Evolutionary conservation across 805 yeast species (phyloP).

Genomic region (Teunomyces funiuensis): DNA sequence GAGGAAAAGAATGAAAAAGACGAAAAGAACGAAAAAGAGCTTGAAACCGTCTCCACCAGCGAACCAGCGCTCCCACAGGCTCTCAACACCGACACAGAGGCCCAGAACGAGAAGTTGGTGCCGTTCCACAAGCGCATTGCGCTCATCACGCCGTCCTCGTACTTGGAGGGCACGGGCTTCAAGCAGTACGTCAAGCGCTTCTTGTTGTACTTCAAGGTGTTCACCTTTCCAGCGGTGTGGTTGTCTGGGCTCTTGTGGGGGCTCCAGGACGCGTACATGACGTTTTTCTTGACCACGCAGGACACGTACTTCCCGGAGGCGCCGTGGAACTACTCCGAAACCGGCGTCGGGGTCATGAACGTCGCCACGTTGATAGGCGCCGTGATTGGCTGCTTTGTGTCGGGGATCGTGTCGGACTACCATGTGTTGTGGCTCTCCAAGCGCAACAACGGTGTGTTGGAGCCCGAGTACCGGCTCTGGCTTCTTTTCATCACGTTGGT

Average conservation of each 20-base stretch:
- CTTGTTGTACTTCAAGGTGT: conserved; percentile 29
- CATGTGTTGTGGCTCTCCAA: conserved; percentile 39
- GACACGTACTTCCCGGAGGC: conserved; percentile 36
- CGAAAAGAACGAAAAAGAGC: background rate
- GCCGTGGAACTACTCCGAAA: conserved; percentile 34
- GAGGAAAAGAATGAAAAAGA: conserved; percentile 3
- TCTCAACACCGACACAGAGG: conserved; percentile 1
- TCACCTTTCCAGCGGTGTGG: conserved; percentile 36
- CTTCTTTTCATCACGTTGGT: conserved; percentile 35
- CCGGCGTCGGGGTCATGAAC: conserved; percentile 41
- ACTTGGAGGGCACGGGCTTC: conserved; percentile 37
- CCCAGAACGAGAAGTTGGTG: conserved; percentile 10
- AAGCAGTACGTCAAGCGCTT: conserved; percentile 42
- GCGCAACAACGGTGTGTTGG: conserved; percentile 35
- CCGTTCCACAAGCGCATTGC: conserved; percentile 21
- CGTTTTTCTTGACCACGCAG: conserved; percentile 40
- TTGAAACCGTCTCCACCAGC: background rate
- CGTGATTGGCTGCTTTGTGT: conserved; percentile 36
- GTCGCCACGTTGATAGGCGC: conserved; percentile 42
- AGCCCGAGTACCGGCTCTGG: conserved; percentile 38
- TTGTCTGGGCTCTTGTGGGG: conserved; percentile 42
- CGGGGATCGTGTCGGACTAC: conserved; percentile 35
- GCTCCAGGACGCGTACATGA: conserved; percentile 38
- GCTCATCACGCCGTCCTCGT: conserved; percentile 35
- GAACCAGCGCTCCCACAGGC: background rate